Evolutionary conservation across 2,329 filamentous ascomycete genomes (phyloP).

Genomic region (Colletotrichum endophyticum): DNA sequence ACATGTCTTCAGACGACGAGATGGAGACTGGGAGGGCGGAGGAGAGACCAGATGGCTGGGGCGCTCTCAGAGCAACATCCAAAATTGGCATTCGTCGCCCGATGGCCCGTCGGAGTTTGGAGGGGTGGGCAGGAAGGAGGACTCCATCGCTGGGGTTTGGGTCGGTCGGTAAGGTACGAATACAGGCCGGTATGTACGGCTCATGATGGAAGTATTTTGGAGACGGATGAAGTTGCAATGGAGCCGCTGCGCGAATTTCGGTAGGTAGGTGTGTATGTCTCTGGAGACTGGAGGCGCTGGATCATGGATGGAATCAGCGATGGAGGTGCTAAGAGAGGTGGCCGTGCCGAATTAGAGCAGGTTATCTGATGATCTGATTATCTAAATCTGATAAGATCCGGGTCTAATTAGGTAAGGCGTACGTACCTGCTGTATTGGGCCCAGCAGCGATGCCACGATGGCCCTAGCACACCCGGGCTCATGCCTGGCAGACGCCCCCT

Average conservation of each 20-base stretch:
- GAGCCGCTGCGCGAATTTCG: neutral
- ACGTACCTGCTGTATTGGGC: conserved; percentile 2
- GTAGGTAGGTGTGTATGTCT: neutral
- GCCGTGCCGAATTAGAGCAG: neutral
- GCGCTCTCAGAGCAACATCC: neutral
- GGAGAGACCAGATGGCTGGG: neutral
- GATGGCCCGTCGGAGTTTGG: neutral
- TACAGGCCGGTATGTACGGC: neutral
- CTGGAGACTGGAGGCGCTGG: neutral
- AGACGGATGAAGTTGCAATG: neutral
- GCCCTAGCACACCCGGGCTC: neutral
- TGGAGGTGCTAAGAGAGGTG: neutral
- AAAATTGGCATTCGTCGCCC: neutral
- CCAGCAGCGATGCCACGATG: conserved; percentile 9
- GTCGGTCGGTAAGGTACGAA: neutral
- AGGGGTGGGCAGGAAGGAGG: neutral
- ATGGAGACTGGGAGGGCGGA: neutral
- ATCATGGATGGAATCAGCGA: neutral
- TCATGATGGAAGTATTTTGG: neutral
- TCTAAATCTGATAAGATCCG: conserved; percentile 17
- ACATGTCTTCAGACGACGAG: neutral
- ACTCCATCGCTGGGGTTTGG: neutral
- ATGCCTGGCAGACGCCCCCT: neutral
- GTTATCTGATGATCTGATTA: conserved; percentile 28
- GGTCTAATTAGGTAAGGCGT: conserved; percentile 20